Evolutionary conservation across 2,329 filamentous ascomycete genomes (phyloP).

Genomic region (Xylaria arbuscula): DNA sequence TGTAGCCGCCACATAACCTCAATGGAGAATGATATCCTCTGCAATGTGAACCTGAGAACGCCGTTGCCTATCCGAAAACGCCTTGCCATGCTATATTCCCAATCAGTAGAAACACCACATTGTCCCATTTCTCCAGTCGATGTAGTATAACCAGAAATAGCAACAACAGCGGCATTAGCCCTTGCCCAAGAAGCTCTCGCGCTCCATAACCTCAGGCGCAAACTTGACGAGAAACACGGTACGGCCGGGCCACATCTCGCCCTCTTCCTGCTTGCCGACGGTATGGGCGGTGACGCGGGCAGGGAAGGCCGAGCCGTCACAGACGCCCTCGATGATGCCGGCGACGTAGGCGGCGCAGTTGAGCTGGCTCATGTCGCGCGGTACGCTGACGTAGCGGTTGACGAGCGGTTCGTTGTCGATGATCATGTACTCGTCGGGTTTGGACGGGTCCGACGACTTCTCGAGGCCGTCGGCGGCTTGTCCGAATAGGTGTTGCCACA

Average conservation of each 20-base stretch:
- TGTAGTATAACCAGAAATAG: slow-evolving; percentile 1
- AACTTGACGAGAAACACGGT: slow-evolving; percentile 97
- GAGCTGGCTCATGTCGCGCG: slow-evolving; percentile 93
- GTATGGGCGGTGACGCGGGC: slow-evolving; percentile 92
- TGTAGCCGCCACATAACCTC: not conserved
- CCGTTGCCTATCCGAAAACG: slow-evolving; percentile 35
- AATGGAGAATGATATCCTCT: slow-evolving; percentile 15
- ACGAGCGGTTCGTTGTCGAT: slow-evolving; percentile 97
- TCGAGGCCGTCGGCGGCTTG: slow-evolving; percentile 93
- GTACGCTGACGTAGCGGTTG: slow-evolving; percentile 92
- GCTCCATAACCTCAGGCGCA: slow-evolving; percentile 87
- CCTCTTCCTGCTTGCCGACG: slow-evolving; percentile 65
- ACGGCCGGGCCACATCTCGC: slow-evolving; percentile 93
- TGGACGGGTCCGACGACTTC: slow-evolving; percentile 82
- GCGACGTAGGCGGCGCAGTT: slow-evolving; percentile 97
- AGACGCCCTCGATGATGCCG: slow-evolving; percentile 93
- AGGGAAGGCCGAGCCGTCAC: slow-evolving; percentile 90
- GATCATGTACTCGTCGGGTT: slow-evolving; percentile 98
- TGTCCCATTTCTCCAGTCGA: slow-evolving; percentile 29
- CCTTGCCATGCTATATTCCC: slow-evolving; percentile 42
- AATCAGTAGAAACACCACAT: slow-evolving; percentile 18
- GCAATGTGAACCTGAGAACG: slow-evolving; percentile 33
- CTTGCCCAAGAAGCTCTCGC: slow-evolving; percentile 84
- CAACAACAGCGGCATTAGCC: slow-evolving; percentile 44
- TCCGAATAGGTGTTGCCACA: slow-evolving; percentile 93